Percentiles rank a stretch among this genome's conserved stretches.
phyloP scores from a whole-genome alignment of 805 yeast species.

The Komagataella pseudopastoris region DNA sequence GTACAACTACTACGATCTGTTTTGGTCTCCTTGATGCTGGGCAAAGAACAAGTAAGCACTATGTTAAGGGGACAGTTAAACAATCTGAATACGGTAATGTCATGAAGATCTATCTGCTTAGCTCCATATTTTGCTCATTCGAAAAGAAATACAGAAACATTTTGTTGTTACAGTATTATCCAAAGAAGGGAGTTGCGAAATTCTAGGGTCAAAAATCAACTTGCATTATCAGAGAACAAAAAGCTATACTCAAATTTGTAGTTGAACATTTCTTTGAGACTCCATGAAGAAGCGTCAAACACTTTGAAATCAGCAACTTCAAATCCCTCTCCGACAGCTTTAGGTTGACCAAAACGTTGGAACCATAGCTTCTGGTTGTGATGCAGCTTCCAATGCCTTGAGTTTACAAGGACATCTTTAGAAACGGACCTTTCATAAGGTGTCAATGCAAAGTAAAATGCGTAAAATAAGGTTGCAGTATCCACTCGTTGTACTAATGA shows the following conservation, averaged over 20 bases:
- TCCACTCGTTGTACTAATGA: slow-evolving; percentile 15
- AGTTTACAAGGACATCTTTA: slow-evolving; percentile 12
- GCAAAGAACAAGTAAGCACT: slow-evolving; percentile 34
- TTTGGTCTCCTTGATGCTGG: slow-evolving; percentile 35
- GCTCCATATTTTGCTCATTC: too few relatives aligned
- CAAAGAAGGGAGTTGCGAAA: not conserved
- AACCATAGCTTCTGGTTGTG: slow-evolving; percentile 21
- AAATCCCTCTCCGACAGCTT: slow-evolving; percentile 22
- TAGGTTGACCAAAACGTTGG: slow-evolving; percentile 23
- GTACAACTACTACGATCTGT: slow-evolving; percentile 27
- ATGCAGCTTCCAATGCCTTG: slow-evolving; percentile 25
- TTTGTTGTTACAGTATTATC: too few relatives aligned
- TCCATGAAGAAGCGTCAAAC: slow-evolving; percentile 30
- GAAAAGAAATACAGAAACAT: too few relatives aligned
- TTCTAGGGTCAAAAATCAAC: not conserved
- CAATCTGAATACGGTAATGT: slow-evolving; percentile 27
- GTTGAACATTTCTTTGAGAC: slow-evolving; percentile 24
- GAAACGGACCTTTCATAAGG: slow-evolving; percentile 26
- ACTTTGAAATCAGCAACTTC: slow-evolving; percentile 29
- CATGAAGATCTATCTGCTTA: slow-evolving; percentile 4
- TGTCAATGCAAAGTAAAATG: slow-evolving; percentile 28
- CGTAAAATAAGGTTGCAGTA: slow-evolving; percentile 26
- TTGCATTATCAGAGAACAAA: slow-evolving; percentile 2
- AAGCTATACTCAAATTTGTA: slow-evolving; percentile 25
- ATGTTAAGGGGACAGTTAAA: slow-evolving; percentile 23